phyloP scores from a whole-genome alignment of 495 filamentous ascomycete genomes.

The Penicillium canescens region DNA sequence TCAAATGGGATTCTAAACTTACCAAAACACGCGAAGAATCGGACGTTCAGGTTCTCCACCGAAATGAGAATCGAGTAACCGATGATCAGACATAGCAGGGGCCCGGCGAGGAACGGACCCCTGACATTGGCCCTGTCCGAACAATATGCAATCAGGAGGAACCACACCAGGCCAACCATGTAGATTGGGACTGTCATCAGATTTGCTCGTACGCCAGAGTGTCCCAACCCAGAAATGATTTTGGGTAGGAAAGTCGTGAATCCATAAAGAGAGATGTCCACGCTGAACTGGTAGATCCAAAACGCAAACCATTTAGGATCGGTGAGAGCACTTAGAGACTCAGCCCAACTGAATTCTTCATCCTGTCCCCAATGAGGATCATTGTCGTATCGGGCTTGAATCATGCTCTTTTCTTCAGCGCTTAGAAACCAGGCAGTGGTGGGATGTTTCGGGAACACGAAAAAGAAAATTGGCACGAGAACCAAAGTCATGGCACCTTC shows the following conservation, averaged over 20 bases:
- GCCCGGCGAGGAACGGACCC: slow-evolving; percentile 15
- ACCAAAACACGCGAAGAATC: slow-evolving; percentile 19
- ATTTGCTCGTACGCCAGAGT: slow-evolving; percentile 11
- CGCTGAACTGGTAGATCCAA: slow-evolving; percentile 16
- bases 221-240: slow-evolving; percentile 10
- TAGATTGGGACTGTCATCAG: slow-evolving; percentile 13
- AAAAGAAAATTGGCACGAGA: slow-evolving; percentile 11
- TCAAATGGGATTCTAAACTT: not conserved
- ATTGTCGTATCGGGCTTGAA: slow-evolving; percentile 14
- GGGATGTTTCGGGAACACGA: slow-evolving; percentile 9
- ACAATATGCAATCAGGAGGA: slow-evolving; percentile 9
- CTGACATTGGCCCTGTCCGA: slow-evolving; percentile 7
- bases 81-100: slow-evolving; percentile 14
- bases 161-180: slow-evolving; percentile 12
- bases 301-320: slow-evolving; percentile 16
- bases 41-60: slow-evolving; percentile 8
- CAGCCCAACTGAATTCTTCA: slow-evolving; percentile 9
- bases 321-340: slow-evolving; percentile 5
- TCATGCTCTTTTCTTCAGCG: slow-evolving; percentile 9
- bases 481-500: slow-evolving; percentile 13
- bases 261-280: slow-evolving; percentile 11
- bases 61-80: slow-evolving; percentile 18
- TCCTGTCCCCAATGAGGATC: slow-evolving; percentile 13
- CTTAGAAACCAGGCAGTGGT: slow-evolving; percentile 10
- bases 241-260: slow-evolving; percentile 12